phyloP scores from a whole-genome alignment of 2,329 filamentous ascomycete genomes.

The Alternaria metachromatica region DNA sequence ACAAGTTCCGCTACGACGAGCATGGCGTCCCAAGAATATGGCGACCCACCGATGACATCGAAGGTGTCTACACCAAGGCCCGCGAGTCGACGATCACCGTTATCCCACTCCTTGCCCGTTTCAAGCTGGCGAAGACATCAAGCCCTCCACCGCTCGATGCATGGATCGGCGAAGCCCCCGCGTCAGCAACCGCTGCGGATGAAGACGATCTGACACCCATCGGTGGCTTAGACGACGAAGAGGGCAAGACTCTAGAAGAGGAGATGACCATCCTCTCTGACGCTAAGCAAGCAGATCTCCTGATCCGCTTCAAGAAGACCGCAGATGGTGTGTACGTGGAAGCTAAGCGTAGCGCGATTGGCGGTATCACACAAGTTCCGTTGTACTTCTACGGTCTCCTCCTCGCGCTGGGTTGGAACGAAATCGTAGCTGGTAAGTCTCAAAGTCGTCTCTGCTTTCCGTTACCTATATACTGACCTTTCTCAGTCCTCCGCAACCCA shows the following conservation, averaged over 20 bases:
- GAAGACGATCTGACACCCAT: constrained; percentile 90
- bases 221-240: constrained; percentile 91
- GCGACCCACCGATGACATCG: constrained; percentile 96
- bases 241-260: constrained; percentile 92
- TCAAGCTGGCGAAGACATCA: constrained; percentile 77
- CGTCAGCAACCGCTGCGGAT: constrained; percentile 76
- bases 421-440: constrained; percentile 85
- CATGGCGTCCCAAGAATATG: constrained; percentile 94
- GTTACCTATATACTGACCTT: constrained; percentile 17
- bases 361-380: constrained; percentile 91
- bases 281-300: constrained; percentile 86
- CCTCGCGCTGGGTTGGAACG: constrained; percentile 96
- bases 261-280: constrained; percentile 96
- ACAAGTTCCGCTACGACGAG: constrained; percentile 98
- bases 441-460: neutral
- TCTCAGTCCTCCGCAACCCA: constrained; percentile 86
- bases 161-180: constrained; percentile 82
- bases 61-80: constrained; percentile 90
- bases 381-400: constrained; percentile 93
- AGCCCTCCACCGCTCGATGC: constrained; percentile 79
- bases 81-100: constrained; percentile 90
- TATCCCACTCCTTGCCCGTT: constrained; percentile 86
- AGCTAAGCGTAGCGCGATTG: constrained; percentile 95
- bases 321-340: constrained; percentile 98
- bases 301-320: constrained; percentile 96